Base-by-base conservation (phyloP, 2,329 filamentous ascomycete genomes). In the Paraphoma chrysanthemicola region DNA sequence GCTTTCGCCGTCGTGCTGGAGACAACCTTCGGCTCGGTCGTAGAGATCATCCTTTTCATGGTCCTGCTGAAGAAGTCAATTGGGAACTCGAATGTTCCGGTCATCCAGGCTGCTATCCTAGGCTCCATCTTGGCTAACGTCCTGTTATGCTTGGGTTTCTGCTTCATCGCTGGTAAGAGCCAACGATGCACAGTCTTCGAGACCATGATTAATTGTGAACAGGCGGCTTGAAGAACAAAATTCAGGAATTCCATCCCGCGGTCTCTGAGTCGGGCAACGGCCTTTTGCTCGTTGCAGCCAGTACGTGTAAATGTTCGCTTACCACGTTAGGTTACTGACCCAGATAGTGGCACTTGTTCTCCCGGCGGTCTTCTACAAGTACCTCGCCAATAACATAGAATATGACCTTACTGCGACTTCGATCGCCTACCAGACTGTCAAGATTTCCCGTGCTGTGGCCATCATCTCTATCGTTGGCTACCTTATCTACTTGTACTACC, bases 1-100 rank as follows among this genome's bases (percentile, higher is more conserved):
- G 90, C 92, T 8, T 76, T 88, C 47, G 88, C 88, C 28, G 83
- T 90, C 10, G 73, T 91, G 43, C 59, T 85, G 9, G 84, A 86
- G 66, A 85, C 82, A 1, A 81, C 81, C 0, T 75, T 93, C 49
- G 90, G 90, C 2, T 91, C 90, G 0, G 78, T 93, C 9, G 91
- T 95, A 50, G 92, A 96, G 72, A 89, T 96, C 54, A 85, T 96
- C 45, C 79, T 96, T 30, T 95, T 96, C 77, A 89, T 94, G 81
- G 85, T 93, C 2, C 79, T 96, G 44, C 82, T 95, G 45, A 77
- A 79, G 57, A 83, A 79, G 80, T 73, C 68, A n/a, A 46, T 51
- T 4, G 60, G 61, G 18, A 69, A 76, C 17, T 67, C 73, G 10
- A 78, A 78, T n/a, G 71, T 89, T 57, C 82, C 84, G n/a, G 90